Percentiles rank a stretch among this genome's conserved stretches.
These are phyloP conservation scores for Pseudogymnoascus sp. DNA, from an alignment of 2,329 filamentous ascomycete species.

Conservation along the genomic window DNA sequence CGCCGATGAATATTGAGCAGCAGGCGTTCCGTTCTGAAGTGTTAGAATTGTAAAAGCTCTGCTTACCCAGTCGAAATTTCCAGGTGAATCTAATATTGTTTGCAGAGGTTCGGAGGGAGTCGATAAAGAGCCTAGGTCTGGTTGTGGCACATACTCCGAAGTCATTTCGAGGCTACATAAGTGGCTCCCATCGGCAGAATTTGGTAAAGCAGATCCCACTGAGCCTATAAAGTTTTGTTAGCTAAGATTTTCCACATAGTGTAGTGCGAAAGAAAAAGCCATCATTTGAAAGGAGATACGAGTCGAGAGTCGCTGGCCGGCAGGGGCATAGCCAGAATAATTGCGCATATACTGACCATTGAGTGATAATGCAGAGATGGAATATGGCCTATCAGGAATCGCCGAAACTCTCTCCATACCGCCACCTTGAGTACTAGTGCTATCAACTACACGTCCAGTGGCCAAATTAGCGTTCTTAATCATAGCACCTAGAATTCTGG, in stretches of 20 bases:
- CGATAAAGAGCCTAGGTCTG: neutral
- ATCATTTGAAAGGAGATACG: neutral
- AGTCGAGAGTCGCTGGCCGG: neutral
- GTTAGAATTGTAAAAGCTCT: neutral
- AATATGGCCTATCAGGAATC: neutral
- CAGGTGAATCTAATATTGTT: constrained; percentile 15
- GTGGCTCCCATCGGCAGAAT: neutral
- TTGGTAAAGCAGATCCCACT: neutral
- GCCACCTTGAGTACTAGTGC: neutral
- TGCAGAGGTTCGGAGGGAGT: constrained; percentile 12
- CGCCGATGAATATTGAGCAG: neutral
- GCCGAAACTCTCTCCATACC: neutral
- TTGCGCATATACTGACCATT: constrained; percentile 8
- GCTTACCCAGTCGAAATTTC: constrained; percentile 21
- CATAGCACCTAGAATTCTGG: constrained; percentile 15
- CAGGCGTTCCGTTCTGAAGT: neutral
- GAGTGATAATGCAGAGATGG: constrained; percentile 10
- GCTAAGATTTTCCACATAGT: neutral
- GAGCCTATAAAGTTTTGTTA: neutral
- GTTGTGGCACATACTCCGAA: neutral
- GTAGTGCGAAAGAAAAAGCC: neutral
- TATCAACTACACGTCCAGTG: neutral
- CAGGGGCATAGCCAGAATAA: neutral
- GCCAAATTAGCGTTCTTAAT: constrained; percentile 15
- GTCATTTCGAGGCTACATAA: neutral